phyloP scores from a whole-genome alignment of 306 rosid genomes.

The Sophora flavescens region DNA sequence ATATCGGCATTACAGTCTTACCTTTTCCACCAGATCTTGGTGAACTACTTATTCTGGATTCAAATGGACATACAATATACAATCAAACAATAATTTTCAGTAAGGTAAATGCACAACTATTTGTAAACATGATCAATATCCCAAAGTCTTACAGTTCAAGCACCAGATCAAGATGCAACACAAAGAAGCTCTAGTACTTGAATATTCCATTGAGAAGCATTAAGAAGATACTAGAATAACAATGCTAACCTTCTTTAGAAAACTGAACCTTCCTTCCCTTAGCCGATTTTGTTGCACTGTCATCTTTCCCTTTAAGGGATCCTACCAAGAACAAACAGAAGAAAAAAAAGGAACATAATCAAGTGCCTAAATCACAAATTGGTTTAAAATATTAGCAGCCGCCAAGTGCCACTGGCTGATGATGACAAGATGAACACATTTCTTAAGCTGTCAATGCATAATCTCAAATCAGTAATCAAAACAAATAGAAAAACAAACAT shows the following conservation, averaged over 20 bases:
- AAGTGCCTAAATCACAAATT: constrained; percentile 28
- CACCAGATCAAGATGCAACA: constrained; percentile 21
- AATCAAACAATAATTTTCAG: constrained; percentile 28
- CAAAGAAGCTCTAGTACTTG: constrained; percentile 23
- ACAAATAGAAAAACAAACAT: no score
- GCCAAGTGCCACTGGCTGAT: background rate
- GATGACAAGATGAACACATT: constrained; percentile 23
- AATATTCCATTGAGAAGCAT: constrained; percentile 35
- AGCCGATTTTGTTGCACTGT: constrained; percentile 67
- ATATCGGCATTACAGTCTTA: constrained; percentile 37
- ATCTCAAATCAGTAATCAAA: constrained; percentile 37
- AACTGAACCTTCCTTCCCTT: constrained; percentile 85
- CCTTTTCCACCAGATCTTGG: constrained; percentile 54
- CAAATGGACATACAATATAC: constrained; percentile 48
- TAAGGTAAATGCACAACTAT: constrained; percentile 21
- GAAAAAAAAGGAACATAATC: background rate
- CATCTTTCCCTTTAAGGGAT: constrained; percentile 77
- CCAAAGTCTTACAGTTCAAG: constrained; percentile 18
- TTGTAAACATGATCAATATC: constrained; percentile 25
- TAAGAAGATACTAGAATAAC: constrained; percentile 13
- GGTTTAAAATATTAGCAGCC: constrained; percentile 33
- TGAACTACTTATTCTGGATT: constrained; percentile 41
- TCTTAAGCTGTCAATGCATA: constrained; percentile 11
- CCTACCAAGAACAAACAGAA: constrained; percentile 46
- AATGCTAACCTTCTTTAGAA: constrained; percentile 62